Conservation (phyloP, 169 alveolate species). For the Plasmodium coatneyi region DNA sequence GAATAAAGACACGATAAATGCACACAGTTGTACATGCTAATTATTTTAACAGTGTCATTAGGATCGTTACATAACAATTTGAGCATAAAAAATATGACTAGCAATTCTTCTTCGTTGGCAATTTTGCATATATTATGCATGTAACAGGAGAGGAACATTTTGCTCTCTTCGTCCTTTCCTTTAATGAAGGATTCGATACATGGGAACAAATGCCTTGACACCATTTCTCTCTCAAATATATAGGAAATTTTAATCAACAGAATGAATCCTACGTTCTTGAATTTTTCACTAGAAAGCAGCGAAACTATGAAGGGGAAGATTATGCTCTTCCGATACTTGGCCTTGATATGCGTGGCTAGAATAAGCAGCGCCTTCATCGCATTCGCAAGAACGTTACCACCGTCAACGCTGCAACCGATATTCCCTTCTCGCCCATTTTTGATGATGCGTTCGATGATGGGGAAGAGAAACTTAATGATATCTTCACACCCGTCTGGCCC, state of each 20-base stretch:
- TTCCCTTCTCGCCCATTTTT: neutral
- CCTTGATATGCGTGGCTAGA: constrained; percentile 55
- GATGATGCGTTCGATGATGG: constrained; percentile 39
- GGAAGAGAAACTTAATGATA: constrained; percentile 34
- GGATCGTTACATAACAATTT: constrained; percentile 37
- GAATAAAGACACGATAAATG: constrained; percentile 51
- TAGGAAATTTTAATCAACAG: constrained; percentile 32
- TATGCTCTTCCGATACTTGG: constrained; percentile 13
- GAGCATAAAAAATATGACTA: neutral
- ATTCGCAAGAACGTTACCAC: neutral
- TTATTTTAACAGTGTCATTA: constrained; percentile 53
- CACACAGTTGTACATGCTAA: constrained; percentile 55
- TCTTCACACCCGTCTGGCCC: constrained; percentile 14
- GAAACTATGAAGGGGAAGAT: constrained; percentile 57
- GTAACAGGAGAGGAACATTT: constrained; percentile 37
- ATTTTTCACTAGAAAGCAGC: constrained; percentile 3
- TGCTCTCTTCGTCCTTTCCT: constrained; percentile 2
- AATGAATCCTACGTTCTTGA: constrained; percentile 33
- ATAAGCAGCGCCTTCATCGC: constrained; percentile 52
- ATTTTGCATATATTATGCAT: constrained; percentile 50
- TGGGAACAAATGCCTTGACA: constrained; percentile 20
- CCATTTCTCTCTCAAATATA: constrained; percentile 43
- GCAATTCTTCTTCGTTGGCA: constrained; percentile 20
- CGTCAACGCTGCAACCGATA: neutral
- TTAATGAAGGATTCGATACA: constrained; percentile 10